These are phyloP conservation scores for Ophiocordyceps sinensis DNA, from an alignment of 2,329 filamentous ascomycete species.

Conservation along the genomic window DNA sequence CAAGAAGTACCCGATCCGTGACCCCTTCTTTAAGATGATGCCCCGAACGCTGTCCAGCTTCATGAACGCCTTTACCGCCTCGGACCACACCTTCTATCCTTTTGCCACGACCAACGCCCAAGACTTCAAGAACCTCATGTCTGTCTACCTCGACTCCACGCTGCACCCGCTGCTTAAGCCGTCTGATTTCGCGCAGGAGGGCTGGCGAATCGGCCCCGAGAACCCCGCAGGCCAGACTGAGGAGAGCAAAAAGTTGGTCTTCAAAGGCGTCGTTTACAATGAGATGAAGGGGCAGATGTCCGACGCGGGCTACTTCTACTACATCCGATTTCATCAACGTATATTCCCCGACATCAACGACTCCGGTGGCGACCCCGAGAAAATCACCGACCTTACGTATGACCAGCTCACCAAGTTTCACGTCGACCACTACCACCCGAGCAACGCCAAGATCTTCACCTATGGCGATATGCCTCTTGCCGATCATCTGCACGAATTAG, in stretches of 20 bases:
- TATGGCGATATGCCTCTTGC: conserved; percentile 84
- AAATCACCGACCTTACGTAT: conserved; percentile 91
- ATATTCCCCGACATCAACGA: conserved; percentile 93
- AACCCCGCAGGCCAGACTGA: conserved; percentile 50
- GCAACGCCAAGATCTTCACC: conserved; percentile 89
- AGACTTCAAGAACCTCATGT: conserved; percentile 92
- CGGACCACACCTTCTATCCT: conserved; percentile 93
- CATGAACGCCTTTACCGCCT: conserved; percentile 97
- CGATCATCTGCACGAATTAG: conserved; percentile 67
- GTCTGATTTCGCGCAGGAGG: conserved; percentile 90
- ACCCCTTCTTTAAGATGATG: conserved; percentile 99
- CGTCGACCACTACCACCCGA: conserved; percentile 87
- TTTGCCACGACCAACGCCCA: conserved; percentile 94
- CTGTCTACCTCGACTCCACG: conserved; percentile 91
- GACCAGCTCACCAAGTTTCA: conserved; percentile 82
- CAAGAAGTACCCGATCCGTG: conserved; percentile 89
- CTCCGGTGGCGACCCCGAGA: conserved; percentile 88
- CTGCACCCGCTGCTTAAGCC: conserved; percentile 78
- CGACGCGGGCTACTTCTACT: conserved; percentile 89
- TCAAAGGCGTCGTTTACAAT: conserved; percentile 98
- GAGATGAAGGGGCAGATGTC: conserved; percentile 99
- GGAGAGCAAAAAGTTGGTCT: conserved; percentile 60
- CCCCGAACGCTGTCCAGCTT: conserved; percentile 97
- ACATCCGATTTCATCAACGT: conserved; percentile 87
- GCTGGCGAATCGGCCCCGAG: conserved; percentile 90